Percentiles rank a stretch among this genome's conserved stretches.
phyloP scores from a whole-genome alignment of 1,284 basidiomycete species.

The Ganoderma meredithae region DNA sequence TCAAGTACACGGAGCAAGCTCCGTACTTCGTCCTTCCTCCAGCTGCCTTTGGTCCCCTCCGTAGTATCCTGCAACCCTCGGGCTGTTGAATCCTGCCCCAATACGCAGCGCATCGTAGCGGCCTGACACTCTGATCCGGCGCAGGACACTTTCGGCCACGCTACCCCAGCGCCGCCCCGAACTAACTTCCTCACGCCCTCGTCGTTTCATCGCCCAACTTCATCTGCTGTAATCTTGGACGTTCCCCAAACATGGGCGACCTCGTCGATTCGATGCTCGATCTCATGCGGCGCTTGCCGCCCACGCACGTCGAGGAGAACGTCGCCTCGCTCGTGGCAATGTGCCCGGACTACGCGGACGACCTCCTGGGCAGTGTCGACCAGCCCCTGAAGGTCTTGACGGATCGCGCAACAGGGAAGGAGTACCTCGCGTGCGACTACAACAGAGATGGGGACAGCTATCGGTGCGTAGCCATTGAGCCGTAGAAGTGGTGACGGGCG shows the following conservation, averaged over 20 bases:
- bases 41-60: background rate
- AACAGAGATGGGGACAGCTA: constrained; percentile 97
- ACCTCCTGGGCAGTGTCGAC: constrained; percentile 94
- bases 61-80: background rate
- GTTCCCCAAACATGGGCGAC: constrained; percentile 62
- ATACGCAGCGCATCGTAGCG: background rate
- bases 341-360: constrained; percentile 95
- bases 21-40: background rate
- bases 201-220: background rate
- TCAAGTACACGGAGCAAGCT: background rate
- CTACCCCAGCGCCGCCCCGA: background rate
- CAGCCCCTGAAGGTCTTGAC: constrained; percentile 88
- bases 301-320: constrained; percentile 90
- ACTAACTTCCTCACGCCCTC: background rate
- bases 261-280: constrained; percentile 92
- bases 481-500: background rate
- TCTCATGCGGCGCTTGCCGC: constrained; percentile 94
- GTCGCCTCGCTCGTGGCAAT: constrained; percentile 84
- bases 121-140: constrained; percentile 8
- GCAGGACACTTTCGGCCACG: background rate
- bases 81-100: background rate
- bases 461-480: constrained; percentile 61
- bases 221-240: background rate
- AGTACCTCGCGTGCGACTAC: constrained; percentile 97
- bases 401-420: constrained; percentile 82